Evolutionary conservation across 768 basidiomycete species (phyloP), one percentile per base, ranked within the genome.

Genomic region (Boletus vermiculosoides): DNA sequence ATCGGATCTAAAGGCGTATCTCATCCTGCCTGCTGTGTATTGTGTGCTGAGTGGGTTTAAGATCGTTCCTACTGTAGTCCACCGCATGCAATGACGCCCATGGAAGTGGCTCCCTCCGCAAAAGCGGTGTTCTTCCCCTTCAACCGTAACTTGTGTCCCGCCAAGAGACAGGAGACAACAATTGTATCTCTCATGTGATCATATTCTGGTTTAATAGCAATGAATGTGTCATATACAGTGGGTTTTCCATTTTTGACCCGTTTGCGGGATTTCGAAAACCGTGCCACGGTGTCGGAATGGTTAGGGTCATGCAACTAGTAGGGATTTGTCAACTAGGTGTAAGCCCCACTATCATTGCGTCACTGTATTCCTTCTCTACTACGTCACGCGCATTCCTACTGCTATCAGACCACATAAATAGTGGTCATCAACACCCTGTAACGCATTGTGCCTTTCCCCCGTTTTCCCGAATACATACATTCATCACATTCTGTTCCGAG

Each of bases 131-230:
- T 25, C 25, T 28, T 45, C 18, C 18, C 25, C 18, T 22, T 22
- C 20, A 20, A 16, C 20, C 15, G 22, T 23, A 31, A 13, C 12
- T 59, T 22, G 16, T 58, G 50, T 25, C 44, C 39, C 12, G 16
- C 58, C 45, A 52, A 45, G 18, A 60, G 45, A 30, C 59, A 53
- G 12, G 50, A 58, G 3, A 52, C 18, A n/a, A 60, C 10, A 25
- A 45, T 48, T 0, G 10, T 25, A n/a, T 59, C 31, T 16, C 45
- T 36, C 34, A 28, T 36, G 50, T 57, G 33, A 39, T 51, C 45
- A 16, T 51, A 31, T 18, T 48, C 45, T 22, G 48, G 49, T 37
- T 52, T 59, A 39, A 59, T 47, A 28, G 31, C 25, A n/a, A 55
- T 23, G 36, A 56, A 58, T 4, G 54, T 48, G 11, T 20, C 23